A percentile compares a stretch with the other conserved stretches of the same genome.
These are phyloP conservation scores for Luffa aegyptiaca DNA, from an alignment of 306 rosid genomes.

Conservation along the genomic window DNA sequence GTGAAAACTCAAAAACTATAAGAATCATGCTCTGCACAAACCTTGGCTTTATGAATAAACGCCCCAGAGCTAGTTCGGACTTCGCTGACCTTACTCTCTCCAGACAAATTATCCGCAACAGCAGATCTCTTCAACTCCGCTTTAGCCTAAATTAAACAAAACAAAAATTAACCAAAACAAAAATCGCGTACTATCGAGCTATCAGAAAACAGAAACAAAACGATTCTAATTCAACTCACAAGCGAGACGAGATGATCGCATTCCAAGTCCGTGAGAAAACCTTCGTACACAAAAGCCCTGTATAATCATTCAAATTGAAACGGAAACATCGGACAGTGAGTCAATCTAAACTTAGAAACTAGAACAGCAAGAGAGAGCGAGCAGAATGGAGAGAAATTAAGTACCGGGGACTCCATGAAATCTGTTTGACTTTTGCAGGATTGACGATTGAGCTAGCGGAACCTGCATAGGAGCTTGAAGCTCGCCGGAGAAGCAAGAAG, in stretches of 20 bases:
- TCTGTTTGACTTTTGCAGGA: slow-evolving; percentile 82
- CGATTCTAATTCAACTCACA: slow-evolving; percentile 35
- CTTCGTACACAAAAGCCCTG: slow-evolving; percentile 91
- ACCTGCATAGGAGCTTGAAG: slow-evolving; percentile 55
- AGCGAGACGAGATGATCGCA: slow-evolving; percentile 87
- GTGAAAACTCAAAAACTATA: neutral
- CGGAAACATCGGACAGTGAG: neutral
- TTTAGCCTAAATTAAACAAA: slow-evolving; percentile 50
- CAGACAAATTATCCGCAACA: slow-evolving; percentile 72
- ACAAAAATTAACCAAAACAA: neutral
- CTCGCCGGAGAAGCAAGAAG: slow-evolving; percentile 22
- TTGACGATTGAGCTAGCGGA: slow-evolving; percentile 70
- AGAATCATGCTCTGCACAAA: slow-evolving; percentile 8
- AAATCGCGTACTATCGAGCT: neutral
- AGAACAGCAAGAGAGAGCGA: neutral
- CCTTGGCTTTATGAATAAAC: slow-evolving; percentile 88
- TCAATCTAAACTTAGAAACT: neutral
- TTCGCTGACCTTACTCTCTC: slow-evolving; percentile 65
- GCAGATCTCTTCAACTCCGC: slow-evolving; percentile 91
- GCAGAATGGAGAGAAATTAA: neutral
- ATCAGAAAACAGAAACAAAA: neutral
- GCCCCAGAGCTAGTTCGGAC: slow-evolving; percentile 95
- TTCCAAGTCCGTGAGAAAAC: slow-evolving; percentile 78
- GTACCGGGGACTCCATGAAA: slow-evolving; percentile 93
- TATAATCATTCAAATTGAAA: slow-evolving; percentile 14